Percentiles rank a stretch among this genome's conserved stretches.
Evolutionary conservation across 805 yeast genomes (phyloP).

Genomic region (Yamadazyma scolyti): DNA sequence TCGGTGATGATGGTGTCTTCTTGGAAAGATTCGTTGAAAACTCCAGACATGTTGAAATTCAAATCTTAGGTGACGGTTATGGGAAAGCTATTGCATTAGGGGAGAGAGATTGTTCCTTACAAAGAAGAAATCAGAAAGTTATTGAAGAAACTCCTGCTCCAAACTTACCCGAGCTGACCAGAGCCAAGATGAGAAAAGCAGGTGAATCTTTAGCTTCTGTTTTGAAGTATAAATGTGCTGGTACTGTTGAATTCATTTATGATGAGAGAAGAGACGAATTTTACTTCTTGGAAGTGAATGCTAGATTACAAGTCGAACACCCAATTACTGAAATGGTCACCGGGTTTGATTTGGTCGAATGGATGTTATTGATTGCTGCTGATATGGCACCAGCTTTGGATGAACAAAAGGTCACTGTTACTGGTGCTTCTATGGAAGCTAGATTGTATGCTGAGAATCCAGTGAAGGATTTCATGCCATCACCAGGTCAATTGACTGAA

Average conservation of each 20-base stretch:
- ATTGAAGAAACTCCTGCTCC: slow-evolving; percentile 99
- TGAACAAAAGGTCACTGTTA: slow-evolving; percentile 47
- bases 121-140: slow-evolving; percentile 93
- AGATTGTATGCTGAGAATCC: slow-evolving; percentile 97
- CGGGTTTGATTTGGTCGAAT: slow-evolving; percentile 90
- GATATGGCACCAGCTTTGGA: slow-evolving; percentile 79
- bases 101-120: slow-evolving; percentile 96
- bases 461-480: slow-evolving; percentile 88
- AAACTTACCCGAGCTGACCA: slow-evolving; percentile 75
- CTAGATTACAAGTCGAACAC: slow-evolving; percentile 96
- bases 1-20: slow-evolving; percentile 95
- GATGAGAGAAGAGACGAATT: slow-evolving; percentile 84
- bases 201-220: slow-evolving; percentile 79
- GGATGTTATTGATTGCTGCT: slow-evolving; percentile 94
- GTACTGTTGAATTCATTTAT: slow-evolving; percentile 94
- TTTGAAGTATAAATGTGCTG: slow-evolving; percentile 93
- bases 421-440: slow-evolving; percentile 96
- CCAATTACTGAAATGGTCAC: slow-evolving; percentile 96
- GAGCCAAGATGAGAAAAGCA: slow-evolving; percentile 71
- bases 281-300: slow-evolving; percentile 93
- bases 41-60: slow-evolving; percentile 95
- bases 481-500: slow-evolving; percentile 90
- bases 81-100: slow-evolving; percentile 94
- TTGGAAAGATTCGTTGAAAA: slow-evolving; percentile 91
- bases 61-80: slow-evolving; percentile 92